Base-by-base conservation (phyloP, 805 yeast species). In the Candida ponderosae region DNA sequence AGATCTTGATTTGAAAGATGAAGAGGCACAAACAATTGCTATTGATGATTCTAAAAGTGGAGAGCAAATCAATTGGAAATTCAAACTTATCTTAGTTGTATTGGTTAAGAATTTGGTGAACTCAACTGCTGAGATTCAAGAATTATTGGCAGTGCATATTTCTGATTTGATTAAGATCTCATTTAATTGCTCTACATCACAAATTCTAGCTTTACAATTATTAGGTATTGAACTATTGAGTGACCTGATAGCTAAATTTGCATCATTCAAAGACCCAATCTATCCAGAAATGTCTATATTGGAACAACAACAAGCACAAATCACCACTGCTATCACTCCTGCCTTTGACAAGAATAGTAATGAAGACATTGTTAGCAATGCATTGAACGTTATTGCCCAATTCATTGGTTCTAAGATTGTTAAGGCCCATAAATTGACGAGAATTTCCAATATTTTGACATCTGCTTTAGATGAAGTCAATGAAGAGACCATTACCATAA, bases 281-380 rank as follows among this genome's bases (percentile, higher is more conserved):
- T 81, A 79, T 47, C 81, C 85, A 0, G 77, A 79, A 4, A 72
- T 73, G 14, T 73, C 90, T 0, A 67, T 88, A 9, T 62, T 90
- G 31, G 95, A 85, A 46, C 97, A 89, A 58, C 95, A 84, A 51
- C 96, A 93, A 50, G 97, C 97, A 0, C 96, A 87, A 48, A 85
- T 93, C 9, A 80, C 85, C 9, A 81, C 95, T 40, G 95, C 97
- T 0, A 66, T 90, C 39, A 73, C 87, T 34, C 96, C 97, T 0
- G 86, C 95, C 10, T 90, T 93, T 60, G 72, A 71, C 26, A 64
- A 71, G 4, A 89, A 79, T 16, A 79, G 88, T 39, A 79, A 81
- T 11, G 76, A 94, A 1, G 72, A 72, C 28, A 70, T 87, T 1
- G 88, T 90, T 1, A 74, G 84, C 18, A 74, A 73, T 37, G 96